Base-by-base conservation (phyloP, 805 yeast species). In the Saccharomycopsis schoenii region DNA sequence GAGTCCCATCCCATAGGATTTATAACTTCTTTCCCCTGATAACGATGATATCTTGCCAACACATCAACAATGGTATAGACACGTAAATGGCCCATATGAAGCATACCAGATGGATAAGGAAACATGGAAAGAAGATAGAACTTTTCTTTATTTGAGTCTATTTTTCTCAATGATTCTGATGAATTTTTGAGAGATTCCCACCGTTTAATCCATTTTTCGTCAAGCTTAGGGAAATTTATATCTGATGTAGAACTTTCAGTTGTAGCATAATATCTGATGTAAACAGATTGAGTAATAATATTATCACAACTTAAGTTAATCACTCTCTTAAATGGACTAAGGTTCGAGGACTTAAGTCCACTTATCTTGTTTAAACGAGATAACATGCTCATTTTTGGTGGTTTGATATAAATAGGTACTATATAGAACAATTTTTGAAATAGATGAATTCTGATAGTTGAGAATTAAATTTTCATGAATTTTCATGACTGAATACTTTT, bases 1-100 rank as follows among this genome's bases (percentile, higher is more conserved):
- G 98, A 96, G 76, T 94, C 99, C 97, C 97, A 94, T 0, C 99
- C 99, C 96, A 94, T 92, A 0, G 98, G 97, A 70, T 94, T 97
- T 1, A 93, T 77, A 14, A 93, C 97, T 43, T 84, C 74, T 66
- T 78, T 80, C 1, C 97, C 97, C 58, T 80, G 81, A 73, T 89
- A 79, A 65, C 94, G 77, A 65, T 89, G 81, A 71, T 81, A 93
- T 65, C 98, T 76, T 1, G 96, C 80, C 47, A 94, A 70, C 1
- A 84, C 86, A 71, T 94, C 99, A 67, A 92, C 84, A 37, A 94
- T 90, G 0, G 97, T 88, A 72, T 89, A 94, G 0, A 94, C 99
- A 59, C 99, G 77, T 54, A 92, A 78, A 72, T 94, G 99, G 0
- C 99, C 99, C 80, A 94, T 84, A 69, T 94, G 99, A 4, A 94